phyloP scores from a whole-genome alignment of 495 filamentous ascomycete genomes.

The Sordaria brevicollis region DNA sequence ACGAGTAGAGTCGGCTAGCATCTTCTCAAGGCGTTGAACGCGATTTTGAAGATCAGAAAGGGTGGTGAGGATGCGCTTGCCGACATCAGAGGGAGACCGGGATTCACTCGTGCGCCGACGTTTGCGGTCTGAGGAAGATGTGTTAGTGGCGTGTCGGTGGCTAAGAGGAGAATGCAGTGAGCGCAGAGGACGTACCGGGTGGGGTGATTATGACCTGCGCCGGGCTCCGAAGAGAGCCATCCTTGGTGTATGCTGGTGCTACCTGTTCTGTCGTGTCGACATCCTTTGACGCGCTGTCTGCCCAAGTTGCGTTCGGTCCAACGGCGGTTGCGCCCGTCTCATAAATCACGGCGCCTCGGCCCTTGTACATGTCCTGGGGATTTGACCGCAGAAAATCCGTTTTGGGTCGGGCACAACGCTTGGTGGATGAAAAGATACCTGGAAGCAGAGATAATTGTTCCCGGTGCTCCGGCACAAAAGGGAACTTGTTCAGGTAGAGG shows the following conservation, averaged over 20 bases:
- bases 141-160: slow-evolving; percentile 2
- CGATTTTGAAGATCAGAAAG: background rate
- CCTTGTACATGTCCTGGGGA: background rate
- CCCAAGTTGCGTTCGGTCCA: background rate
- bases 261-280: background rate
- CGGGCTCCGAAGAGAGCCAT: background rate
- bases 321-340: background rate
- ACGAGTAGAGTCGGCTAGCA: background rate
- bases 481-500: background rate
- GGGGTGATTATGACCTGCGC: background rate
- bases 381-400: background rate
- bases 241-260: background rate
- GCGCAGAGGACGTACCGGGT: background rate
- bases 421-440: background rate
- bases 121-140: background rate
- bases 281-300: no score
- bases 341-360: background rate
- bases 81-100: background rate
- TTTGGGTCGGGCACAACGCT: background rate
- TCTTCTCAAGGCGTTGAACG: background rate
- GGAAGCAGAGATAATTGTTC: background rate
- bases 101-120: slow-evolving; percentile 1
- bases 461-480: background rate
- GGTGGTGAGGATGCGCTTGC: background rate
- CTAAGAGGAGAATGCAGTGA: background rate